Evolutionary conservation across 495 filamentous ascomycete species (phyloP), one percentile per base, ranked within the genome.

Genomic region (Trichocladium antarcticum): DNA sequence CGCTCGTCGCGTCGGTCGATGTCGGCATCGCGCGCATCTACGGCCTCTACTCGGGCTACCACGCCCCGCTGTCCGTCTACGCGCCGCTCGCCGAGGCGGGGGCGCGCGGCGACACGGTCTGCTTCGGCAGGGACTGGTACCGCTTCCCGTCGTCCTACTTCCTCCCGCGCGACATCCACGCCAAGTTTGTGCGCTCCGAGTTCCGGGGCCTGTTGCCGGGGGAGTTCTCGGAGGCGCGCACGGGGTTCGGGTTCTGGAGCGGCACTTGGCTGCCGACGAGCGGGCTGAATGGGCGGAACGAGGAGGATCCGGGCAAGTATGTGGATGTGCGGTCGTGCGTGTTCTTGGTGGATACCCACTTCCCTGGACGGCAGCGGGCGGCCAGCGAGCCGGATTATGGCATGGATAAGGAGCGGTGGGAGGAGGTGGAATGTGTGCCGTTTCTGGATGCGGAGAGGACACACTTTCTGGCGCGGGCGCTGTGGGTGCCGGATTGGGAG

Each of bases 81-180:
- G 34, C 59, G 20, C 70, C 69, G 0, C 68, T 82, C 2, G 57
- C 62, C 14, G 9, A 17, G 19, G 74, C 82, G 6, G 70, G 71
- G 7, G 62, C 70, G 3, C 59, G 63, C 2, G 81, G 80, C n/a
- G 82, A 82, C 37, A 79, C 70, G 22, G 78, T 99, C 5, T 99
- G 93, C 65, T 76, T 95, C 39, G 89, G 84, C 36, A 97, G 96
- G 63, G 93, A 99, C 63, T 99, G 93, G 93, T 96, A 99, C 62
- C 85, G 93, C 40, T 99, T 94, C 59, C 93, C 93, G 10, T 89
- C 85, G 12, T 89, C 87, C 5, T 97, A 89, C 68, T 86, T 89
- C 62, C 73, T 99, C 0, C 93, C 93, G 0, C 64, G 80, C 6
- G 74, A 74, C 37, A 83, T 89, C 74, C 77, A 76, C 36, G 85